A percentile compares a stretch with the other conserved stretches of the same genome.
Evolutionary conservation across 208 protist species (phyloP).

Genomic region (Porcisia hertigi): DNA sequence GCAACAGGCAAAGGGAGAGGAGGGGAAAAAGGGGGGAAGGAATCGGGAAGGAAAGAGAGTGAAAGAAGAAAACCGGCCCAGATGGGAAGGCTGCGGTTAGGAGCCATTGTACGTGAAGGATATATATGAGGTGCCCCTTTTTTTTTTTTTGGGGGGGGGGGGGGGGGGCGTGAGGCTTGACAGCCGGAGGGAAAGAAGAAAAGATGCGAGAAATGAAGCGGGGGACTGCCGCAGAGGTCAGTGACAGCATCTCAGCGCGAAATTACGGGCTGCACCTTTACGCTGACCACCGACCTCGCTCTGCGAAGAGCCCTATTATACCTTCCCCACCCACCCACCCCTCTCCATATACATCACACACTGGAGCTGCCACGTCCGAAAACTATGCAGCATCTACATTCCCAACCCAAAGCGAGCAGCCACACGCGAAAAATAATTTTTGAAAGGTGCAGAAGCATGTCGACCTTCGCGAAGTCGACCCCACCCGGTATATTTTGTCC

Average conservation of each 20-base stretch:
- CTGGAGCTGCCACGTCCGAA: not conserved
- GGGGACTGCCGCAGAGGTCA: not conserved
- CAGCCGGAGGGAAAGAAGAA: too few species aligned
- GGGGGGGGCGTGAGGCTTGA: too few species aligned
- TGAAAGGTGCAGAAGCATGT: not conserved
- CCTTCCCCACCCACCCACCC: not conserved
- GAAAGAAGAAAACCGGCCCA: too few species aligned
- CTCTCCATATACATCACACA: not conserved
- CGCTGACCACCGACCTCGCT: not conserved
- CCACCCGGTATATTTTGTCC: not conserved
- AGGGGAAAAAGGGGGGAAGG: too few species aligned
- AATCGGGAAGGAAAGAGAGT: too few species aligned
- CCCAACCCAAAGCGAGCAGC: not conserved
- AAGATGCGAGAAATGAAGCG: too few species aligned
- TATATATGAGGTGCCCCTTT: too few species aligned
- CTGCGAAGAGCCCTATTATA: not conserved
- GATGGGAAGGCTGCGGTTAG: too few species aligned
- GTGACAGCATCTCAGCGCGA: not conserved
- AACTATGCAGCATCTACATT: not conserved
- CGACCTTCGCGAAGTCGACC: not conserved
- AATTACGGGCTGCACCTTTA: not conserved
- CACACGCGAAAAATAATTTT: not conserved
- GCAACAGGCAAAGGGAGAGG: too few species aligned
- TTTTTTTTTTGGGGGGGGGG: too few species aligned
- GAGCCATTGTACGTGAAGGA: too few species aligned